Conservation (phyloP, 176 grass and related monocot species). For the Bothriochloa decipiens region DNA sequence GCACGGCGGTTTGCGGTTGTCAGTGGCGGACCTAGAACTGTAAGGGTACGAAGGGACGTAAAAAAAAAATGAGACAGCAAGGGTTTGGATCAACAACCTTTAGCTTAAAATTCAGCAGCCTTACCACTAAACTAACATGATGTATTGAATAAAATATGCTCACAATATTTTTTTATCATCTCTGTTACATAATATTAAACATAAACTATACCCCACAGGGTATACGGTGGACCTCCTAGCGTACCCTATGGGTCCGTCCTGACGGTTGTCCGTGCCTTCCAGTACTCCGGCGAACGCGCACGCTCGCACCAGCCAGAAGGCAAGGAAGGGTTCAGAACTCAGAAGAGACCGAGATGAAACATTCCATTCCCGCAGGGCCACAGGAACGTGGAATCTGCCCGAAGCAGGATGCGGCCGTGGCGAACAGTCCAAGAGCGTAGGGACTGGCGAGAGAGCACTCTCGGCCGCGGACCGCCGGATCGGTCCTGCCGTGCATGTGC, state of each 20-base stretch:
- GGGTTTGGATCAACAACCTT: too few species aligned
- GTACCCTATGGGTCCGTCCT: too few species aligned
- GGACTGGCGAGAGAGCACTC: background rate
- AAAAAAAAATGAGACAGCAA: too few species aligned
- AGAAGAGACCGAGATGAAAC: background rate
- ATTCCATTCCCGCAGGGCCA: background rate
- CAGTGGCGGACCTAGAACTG: too few species aligned
- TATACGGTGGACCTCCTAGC: too few species aligned
- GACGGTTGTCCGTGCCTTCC: constrained; percentile 11
- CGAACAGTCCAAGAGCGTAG: constrained; percentile 37
- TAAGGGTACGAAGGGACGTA: too few species aligned
- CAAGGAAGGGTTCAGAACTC: background rate
- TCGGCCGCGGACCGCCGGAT: background rate
- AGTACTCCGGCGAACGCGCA: background rate
- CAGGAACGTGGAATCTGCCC: constrained; percentile 37
- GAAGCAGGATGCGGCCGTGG: background rate
- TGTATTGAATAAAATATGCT: too few species aligned
- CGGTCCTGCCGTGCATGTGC: constrained; percentile 5
- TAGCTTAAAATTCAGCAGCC: too few species aligned
- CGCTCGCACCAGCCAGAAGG: background rate
- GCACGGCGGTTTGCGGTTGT: background rate
- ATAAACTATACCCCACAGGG: too few species aligned
- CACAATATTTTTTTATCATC: too few species aligned
- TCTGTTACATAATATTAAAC: too few species aligned
- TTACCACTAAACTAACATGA: too few species aligned